Percentiles rank a stretch among this genome's conserved stretches.
Evolutionary conservation across 2,329 filamentous ascomycete genomes (phyloP).

Genomic region (Trichoderma aggressivum): DNA sequence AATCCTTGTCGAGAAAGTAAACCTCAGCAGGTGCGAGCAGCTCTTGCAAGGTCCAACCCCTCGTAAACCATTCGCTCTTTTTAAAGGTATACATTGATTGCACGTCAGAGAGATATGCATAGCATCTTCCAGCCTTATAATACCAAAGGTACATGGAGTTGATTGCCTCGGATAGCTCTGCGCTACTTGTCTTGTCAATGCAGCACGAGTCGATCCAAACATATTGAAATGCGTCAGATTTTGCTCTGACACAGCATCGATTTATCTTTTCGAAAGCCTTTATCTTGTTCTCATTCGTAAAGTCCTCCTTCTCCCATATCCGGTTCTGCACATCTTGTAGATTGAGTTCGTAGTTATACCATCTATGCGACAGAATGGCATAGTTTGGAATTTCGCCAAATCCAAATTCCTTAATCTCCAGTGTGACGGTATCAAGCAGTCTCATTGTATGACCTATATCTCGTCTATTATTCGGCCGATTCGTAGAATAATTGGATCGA

Average conservation of each 20-base stretch:
- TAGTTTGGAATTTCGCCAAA: not conserved
- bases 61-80: conserved; percentile 1
- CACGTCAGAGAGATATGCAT: not conserved
- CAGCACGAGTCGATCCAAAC: not conserved
- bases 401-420: not conserved
- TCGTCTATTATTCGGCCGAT: not conserved
- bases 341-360: not conserved
- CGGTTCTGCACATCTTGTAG: not conserved
- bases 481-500: not conserved
- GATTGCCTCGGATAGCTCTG: conserved; percentile 4
- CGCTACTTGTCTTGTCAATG: not conserved
- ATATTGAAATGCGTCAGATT: not conserved
- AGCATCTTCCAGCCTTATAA: not conserved
- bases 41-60: conserved; percentile 3
- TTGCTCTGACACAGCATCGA: not conserved
- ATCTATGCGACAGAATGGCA: conserved; percentile 2
- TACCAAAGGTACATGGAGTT: conserved; percentile 8
- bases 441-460: not conserved
- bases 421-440: not conserved
- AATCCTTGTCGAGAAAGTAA: not conserved
- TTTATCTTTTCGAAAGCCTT: not conserved
- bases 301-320: not conserved
- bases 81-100: not conserved
- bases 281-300: not conserved
- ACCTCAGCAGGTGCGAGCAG: not conserved